Conservation (phyloP, 805 yeast genomes). For the Maudiozyma bulderi region DNA sequence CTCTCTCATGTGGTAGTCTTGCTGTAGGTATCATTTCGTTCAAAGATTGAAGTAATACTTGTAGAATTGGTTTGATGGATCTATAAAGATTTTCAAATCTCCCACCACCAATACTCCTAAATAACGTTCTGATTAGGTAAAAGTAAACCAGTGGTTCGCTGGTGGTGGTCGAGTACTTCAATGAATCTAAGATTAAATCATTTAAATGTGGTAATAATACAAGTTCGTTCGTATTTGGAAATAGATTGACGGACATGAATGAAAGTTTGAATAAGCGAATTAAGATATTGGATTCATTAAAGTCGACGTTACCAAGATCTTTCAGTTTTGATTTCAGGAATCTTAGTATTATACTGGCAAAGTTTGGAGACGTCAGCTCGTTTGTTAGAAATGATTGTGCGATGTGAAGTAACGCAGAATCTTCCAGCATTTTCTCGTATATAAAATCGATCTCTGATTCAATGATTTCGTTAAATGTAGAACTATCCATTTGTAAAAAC, state of each 20-base stretch:
- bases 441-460: conserved; percentile 69
- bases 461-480: conserved; percentile 88
- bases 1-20: conserved; percentile 81
- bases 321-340: conserved; percentile 65
- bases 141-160: conserved; percentile 88
- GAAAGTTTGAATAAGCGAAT: conserved; percentile 83
- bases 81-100: conserved; percentile 87
- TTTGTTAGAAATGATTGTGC: conserved; percentile 92
- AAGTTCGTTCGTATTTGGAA: conserved; percentile 78
- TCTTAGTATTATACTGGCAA: conserved; percentile 71
- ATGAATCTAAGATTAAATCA: conserved; percentile 68
- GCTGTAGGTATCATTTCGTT: conserved; percentile 78
- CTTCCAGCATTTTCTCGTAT: conserved; percentile 68
- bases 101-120: conserved; percentile 95
- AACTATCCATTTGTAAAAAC: conserved; percentile 87
- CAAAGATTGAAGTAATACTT: conserved; percentile 74
- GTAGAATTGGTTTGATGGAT: conserved; percentile 84
- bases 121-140: conserved; percentile 75
- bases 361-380: conserved; percentile 89
- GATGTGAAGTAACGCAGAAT: conserved; percentile 78
- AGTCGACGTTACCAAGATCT: conserved; percentile 72
- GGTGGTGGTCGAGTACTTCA: conserved; percentile 71
- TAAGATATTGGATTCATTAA: conserved; percentile 66
- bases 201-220: conserved; percentile 84
- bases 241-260: conserved; percentile 90